Conservation (phyloP, 768 basidiomycete genomes). For the Naganishia antarctica region DNA sequence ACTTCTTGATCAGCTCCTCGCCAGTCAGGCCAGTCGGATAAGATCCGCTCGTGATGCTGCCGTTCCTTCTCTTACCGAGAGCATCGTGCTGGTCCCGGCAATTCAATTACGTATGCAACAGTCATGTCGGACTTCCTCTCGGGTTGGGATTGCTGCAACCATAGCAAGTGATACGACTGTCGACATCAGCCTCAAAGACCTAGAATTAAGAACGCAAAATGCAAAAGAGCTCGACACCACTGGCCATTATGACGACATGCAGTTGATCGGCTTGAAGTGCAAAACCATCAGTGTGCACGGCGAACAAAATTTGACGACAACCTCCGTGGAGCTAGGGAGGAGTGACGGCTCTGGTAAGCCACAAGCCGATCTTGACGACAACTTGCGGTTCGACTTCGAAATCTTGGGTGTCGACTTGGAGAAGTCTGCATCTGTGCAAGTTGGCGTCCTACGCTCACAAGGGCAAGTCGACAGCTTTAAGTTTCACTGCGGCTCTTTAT, state of each 20-base stretch:
- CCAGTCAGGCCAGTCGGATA: not conserved
- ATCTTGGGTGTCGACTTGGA: not conserved
- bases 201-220: not conserved
- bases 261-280: not conserved
- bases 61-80: not conserved
- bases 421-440: not conserved
- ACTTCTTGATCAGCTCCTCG: not conserved
- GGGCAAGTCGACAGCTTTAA: not conserved
- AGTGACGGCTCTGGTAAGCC: not conserved
- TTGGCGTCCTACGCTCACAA: not conserved
- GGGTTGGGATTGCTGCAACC: constrained; percentile 1
- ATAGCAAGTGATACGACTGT: constrained; percentile 9
- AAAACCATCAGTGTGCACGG: not conserved
- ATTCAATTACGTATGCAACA: not conserved
- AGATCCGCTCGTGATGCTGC: not conserved
- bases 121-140: not conserved
- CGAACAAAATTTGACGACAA: constrained; percentile 4
- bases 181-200: not conserved
- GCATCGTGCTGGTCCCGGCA: not conserved
- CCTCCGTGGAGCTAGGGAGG: not conserved
- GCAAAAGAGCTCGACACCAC: not conserved
- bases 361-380: constrained; percentile 13
- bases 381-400: not conserved
- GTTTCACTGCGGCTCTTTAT: not conserved
- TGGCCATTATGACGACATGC: not conserved